Evolutionary conservation across 2,329 filamentous ascomycete species (phyloP).

Genomic region (Chaetomium sp.): DNA sequence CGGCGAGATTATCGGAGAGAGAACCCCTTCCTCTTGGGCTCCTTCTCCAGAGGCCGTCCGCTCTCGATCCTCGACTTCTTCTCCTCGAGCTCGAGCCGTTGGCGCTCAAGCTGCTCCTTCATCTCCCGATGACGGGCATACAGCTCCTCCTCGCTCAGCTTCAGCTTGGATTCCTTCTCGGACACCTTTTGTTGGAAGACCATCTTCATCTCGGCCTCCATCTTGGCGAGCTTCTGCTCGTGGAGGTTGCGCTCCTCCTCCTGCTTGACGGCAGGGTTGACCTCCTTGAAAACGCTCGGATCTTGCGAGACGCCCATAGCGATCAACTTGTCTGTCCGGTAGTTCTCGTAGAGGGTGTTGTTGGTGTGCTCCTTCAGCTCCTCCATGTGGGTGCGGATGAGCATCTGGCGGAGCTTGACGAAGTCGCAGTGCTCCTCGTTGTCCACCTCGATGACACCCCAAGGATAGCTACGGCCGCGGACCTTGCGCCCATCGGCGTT

Average conservation of each 20-base stretch:
- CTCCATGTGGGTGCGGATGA: conserved; percentile 99
- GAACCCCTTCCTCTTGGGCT: conserved; percentile 99
- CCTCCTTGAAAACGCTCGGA: conserved; percentile 99
- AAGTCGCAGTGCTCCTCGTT: conserved; percentile 99
- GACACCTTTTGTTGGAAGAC: conserved; percentile 99
- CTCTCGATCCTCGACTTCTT: conserved; percentile 97
- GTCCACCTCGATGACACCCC: conserved; percentile 98
- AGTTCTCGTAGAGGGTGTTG: conserved; percentile 98
- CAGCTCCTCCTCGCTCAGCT: conserved; percentile 98
- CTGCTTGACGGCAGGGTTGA: conserved; percentile 99
- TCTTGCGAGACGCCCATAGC: conserved; percentile 98
- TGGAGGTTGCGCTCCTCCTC: conserved; percentile 97
- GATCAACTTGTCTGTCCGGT: conserved; percentile 98
- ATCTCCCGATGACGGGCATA: conserved; percentile 98
- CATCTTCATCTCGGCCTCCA: conserved; percentile 99
- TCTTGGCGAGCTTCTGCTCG: conserved; percentile 99
- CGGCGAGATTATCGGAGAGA: conserved; percentile 77
- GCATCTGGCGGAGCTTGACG: conserved; percentile 99
- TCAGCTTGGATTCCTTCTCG: conserved; percentile 99
- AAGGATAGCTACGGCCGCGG: conserved; percentile 93
- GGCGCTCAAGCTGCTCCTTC: conserved; percentile 98
- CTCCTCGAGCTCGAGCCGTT: conserved; percentile 93
- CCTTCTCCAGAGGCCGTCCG: conserved; percentile 93
- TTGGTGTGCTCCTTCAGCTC: conserved; percentile 99
- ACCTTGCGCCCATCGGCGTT: conserved; percentile 93